phyloP scores from a whole-genome alignment of 2,329 filamentous ascomycete species.

The Botrytis galanthina region DNA sequence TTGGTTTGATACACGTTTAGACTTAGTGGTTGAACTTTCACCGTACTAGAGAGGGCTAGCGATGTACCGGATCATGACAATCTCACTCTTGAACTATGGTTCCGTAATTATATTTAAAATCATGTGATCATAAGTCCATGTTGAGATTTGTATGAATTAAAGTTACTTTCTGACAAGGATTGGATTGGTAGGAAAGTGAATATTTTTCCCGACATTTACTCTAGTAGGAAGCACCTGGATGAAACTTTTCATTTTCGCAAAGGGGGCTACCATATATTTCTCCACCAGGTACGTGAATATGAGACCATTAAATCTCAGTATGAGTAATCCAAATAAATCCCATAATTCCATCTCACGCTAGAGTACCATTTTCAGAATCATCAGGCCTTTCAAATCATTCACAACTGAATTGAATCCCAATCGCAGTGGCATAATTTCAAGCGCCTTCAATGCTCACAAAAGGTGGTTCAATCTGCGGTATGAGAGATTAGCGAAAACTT shows the following conservation, averaged over 20 bases:
- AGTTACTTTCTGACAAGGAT: neutral
- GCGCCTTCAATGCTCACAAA: neutral
- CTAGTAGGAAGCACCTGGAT: neutral
- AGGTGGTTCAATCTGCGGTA: neutral
- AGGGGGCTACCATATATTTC: neutral
- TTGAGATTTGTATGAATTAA: neutral
- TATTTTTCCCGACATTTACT: neutral
- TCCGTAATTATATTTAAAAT: neutral
- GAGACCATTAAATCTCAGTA: neutral
- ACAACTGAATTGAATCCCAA: neutral
- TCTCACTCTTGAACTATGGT: neutral
- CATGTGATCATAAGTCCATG: neutral
- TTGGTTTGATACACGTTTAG: neutral
- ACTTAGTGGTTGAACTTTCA: neutral
- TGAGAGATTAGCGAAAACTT: fast-evolving
- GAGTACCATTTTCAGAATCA: neutral
- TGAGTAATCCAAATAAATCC: neutral
- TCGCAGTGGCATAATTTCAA: neutral
- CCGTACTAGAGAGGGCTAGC: neutral
- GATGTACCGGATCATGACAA: neutral
- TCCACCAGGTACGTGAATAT: neutral
- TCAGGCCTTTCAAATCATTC: neutral
- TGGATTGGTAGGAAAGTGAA: neutral
- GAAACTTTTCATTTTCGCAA: neutral
- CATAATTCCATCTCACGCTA: neutral